Evolutionary conservation across 768 basidiomycete species (phyloP).

Genomic region (Russula dissimulans): DNA sequence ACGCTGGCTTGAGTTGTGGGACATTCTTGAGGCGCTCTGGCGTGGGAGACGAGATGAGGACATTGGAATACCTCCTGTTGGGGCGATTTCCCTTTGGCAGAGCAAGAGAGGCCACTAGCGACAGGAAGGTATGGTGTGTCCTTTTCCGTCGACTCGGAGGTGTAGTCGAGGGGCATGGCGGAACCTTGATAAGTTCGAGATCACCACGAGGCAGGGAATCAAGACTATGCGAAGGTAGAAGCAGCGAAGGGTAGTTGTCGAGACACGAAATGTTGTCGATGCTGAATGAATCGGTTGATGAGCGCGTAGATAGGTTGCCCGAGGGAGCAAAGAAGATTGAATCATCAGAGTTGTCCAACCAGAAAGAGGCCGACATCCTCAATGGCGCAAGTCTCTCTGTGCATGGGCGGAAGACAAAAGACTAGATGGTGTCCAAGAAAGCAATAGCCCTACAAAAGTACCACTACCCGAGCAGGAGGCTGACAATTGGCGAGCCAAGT

Average conservation of each 20-base stretch:
- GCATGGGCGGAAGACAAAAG: constrained; percentile 9
- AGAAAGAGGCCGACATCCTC: constrained; percentile 18
- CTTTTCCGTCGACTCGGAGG: background rate
- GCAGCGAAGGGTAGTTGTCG: constrained; percentile 15
- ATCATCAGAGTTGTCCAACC: constrained; percentile 19
- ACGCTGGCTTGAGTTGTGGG: constrained; percentile 12
- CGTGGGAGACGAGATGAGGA: constrained; percentile 18
- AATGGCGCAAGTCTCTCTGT: background rate
- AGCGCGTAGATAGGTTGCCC: constrained; percentile 4
- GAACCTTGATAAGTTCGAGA: background rate
- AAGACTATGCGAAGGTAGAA: constrained; percentile 12
- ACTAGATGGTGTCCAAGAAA: background rate
- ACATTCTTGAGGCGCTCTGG: constrained; percentile 11
- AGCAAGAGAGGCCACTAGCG: constrained; percentile 14
- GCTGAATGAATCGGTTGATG: constrained; percentile 14
- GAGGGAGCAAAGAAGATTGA: constrained; percentile 17
- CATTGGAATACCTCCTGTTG: constrained; percentile 5
- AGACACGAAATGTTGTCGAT: constrained; percentile 10
- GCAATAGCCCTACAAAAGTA: background rate
- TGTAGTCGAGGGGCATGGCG: constrained; percentile 5
- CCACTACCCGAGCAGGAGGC: background rate
- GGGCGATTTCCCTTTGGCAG: constrained; percentile 8
- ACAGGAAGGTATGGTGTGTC: constrained; percentile 5
- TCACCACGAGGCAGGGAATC: constrained; percentile 9
- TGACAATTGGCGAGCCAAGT: background rate